Evolutionary conservation across 352 stramenopile species (phyloP).

Genomic region (Globisporangium canariense): DNA sequence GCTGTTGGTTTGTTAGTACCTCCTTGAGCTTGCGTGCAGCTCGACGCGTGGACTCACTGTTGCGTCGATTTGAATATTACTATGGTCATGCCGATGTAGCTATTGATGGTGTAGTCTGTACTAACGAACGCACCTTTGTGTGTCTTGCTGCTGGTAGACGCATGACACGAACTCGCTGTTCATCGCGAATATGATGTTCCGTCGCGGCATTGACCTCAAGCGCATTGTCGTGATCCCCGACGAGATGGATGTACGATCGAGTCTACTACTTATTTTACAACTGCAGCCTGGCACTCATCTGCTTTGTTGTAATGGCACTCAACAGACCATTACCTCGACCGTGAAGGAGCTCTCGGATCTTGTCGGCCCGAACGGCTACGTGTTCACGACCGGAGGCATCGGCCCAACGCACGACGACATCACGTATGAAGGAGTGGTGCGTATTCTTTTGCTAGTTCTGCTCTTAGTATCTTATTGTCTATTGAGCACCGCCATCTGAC

Average conservation of each 20-base stretch:
- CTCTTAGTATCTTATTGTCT: not conserved
- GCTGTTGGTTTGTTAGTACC: not conserved
- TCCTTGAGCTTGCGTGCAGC: not conserved
- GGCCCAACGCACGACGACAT: slow-evolving; percentile 86
- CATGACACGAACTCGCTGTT: slow-evolving; percentile 86
- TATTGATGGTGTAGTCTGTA: slow-evolving; percentile 4
- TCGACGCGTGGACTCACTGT: not conserved
- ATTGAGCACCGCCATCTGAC: not conserved
- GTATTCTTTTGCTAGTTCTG: not conserved
- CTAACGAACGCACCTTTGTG: not conserved
- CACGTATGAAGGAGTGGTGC: slow-evolving; percentile 81
- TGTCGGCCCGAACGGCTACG: slow-evolving; percentile 70
- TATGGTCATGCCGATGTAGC: not conserved
- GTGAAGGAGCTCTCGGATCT: slow-evolving; percentile 73
- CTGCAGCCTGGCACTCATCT: not conserved
- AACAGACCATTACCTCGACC: slow-evolving; percentile 61
- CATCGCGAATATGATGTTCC: slow-evolving; percentile 79
- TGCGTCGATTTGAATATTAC: not conserved
- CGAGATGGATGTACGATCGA: slow-evolving; percentile 48
- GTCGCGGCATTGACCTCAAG: slow-evolving; percentile 70
- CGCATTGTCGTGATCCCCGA: slow-evolving; percentile 79
- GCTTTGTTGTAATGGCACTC: not conserved
- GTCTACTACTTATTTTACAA: too few species aligned
- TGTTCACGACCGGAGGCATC: slow-evolving; percentile 85
- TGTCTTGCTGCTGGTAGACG: slow-evolving; percentile 36